Evolutionary conservation across 371 early-diverging fungal species (phyloP), one percentile per base, ranked within the genome.

Genomic region (Apophysomyces ossiformis): DNA sequence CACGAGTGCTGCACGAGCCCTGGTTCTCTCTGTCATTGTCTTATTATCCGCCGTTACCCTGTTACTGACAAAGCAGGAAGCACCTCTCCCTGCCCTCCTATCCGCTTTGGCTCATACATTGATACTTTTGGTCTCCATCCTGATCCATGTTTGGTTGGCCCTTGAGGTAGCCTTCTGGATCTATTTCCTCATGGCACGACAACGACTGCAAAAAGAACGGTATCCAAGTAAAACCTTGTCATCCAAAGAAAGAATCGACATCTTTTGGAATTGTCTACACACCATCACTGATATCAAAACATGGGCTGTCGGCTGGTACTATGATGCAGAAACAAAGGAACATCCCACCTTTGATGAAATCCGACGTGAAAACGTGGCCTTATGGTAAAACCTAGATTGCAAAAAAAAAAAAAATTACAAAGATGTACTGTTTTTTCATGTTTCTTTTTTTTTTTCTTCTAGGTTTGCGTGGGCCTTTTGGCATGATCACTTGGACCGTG

Each of bases 381-480:
- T 71, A 8, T 87, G 85, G 87, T 87, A 75, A 66, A 32, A 57
- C 2, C 8, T 7, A 3, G 11, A 5, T 7, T 47, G 7, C 39
- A 57, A n/a, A 56, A 32, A 47, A 44, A 69, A 61, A 18, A 21
- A 32, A 7, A 11, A 13, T 13, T 35, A 58, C 12, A 0, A n/a
- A 26, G 6, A 57, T 63, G 1, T 5, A 37, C 12, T 4, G 11
- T 58, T 32, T n/a, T 21, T 21, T 64, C 0, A 32, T 38, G 12
- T 68, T 35, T 37, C 16, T 46, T 45, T 57, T 68, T 35, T 37
- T 13, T 46, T 45, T 57, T 37, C 9, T 5, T 26, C 39, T 63
- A 83, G 87, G 85, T 63, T 85, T 64, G 80, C 87, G 37, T 85
- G 87, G 85, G 80, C 85, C 21, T 83, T 83, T 65, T 87, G 84